Base-by-base conservation (phyloP, 164 flowering plant species). In the Stephania yunnanensis region DNA sequence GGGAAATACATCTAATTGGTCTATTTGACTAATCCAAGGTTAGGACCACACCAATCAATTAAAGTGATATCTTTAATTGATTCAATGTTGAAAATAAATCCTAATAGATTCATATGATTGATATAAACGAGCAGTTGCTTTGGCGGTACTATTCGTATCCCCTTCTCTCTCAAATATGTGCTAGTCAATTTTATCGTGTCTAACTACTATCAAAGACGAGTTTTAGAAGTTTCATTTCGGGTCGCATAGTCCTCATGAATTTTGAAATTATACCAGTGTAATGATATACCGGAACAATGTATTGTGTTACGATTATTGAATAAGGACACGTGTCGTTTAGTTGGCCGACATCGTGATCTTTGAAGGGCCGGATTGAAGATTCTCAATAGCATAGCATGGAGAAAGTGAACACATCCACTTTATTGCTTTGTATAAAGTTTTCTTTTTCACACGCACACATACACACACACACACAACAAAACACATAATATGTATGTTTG, bases 261-360 rank as follows among this genome's bases (percentile, higher is more conserved):
- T 36, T 36, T 36, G 4, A 36, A 36, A 4, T 36, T 36, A 36
- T 36, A 36, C 42, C 42, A 1, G 1, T 36, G 42, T 36, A 2
- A 36, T 36, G 42, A 36, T 4, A 36, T 1, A 36, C 42, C 4
- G 1, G 42, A 36, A 36, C 42, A 36, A 36, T 36, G 42, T 36
- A 36, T 0, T 36, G 42, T 36, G 42, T 36, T 36, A 4, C 42
- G 42, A 36, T 36, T 36, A 4, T 36, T 36, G 42, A 6, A 31
- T 9, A 1, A n/a, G 9, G 68, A 77, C 73, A 55, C 75, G 30
- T 72, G 74, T 76, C 31, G 3, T 10, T 12, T 53, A 4, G 25
- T 10, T 77, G 79, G 79, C 79, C 75, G 79, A 72, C 79, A 77
- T 10, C 25, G 73, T 72, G 22, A 72, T 77, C 75, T 68, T 53